A percentile compares a stretch with the other conserved stretches of the same genome.
Evolutionary conservation across 176 grass and related monocot genomes (phyloP).

Genomic region (Carex kokanica): DNA sequence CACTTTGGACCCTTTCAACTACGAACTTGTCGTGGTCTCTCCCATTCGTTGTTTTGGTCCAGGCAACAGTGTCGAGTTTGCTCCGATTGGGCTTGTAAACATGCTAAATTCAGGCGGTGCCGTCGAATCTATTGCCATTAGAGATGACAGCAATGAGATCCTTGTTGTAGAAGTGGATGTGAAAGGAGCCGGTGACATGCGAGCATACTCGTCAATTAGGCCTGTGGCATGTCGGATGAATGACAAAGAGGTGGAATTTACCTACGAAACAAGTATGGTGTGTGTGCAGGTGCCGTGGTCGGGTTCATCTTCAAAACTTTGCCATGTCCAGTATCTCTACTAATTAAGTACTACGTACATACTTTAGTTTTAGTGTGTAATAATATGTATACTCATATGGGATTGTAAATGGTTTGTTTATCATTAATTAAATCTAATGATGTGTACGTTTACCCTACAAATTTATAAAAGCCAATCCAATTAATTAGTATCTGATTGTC

Average conservation of each 20-base stretch:
- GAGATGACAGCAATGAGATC: background rate
- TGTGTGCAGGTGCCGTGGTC: conserved; percentile 61
- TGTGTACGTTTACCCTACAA: background rate
- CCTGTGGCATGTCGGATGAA: conserved; percentile 51
- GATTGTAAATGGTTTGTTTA: background rate
- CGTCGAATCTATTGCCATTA: conserved; percentile 38
- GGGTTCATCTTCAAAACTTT: conserved; percentile 49
- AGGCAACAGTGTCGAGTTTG: conserved; percentile 29
- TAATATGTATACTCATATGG: background rate
- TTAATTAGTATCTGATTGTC: background rate
- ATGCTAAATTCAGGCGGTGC: conserved; percentile 82
- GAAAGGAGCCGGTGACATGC: conserved; percentile 65
- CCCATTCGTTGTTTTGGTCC: conserved; percentile 34
- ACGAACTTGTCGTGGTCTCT: conserved; percentile 73
- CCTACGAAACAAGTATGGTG: conserved; percentile 44
- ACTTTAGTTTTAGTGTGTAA: background rate
- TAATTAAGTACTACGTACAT: background rate
- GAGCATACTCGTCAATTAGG: conserved; percentile 52
- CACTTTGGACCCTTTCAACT: conserved; percentile 64
- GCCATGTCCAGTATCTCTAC: conserved; percentile 55
- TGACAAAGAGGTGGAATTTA: conserved; percentile 46
- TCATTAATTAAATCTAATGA: background rate
- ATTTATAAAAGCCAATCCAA: background rate
- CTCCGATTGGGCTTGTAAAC: conserved; percentile 73
- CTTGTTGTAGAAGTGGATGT: conserved; percentile 38